A percentile compares a stretch with the other conserved stretches of the same genome.
These are phyloP conservation scores for Fusarium clavum DNA, from an alignment of 2,329 filamentous ascomycete species.

Conservation along the genomic window DNA sequence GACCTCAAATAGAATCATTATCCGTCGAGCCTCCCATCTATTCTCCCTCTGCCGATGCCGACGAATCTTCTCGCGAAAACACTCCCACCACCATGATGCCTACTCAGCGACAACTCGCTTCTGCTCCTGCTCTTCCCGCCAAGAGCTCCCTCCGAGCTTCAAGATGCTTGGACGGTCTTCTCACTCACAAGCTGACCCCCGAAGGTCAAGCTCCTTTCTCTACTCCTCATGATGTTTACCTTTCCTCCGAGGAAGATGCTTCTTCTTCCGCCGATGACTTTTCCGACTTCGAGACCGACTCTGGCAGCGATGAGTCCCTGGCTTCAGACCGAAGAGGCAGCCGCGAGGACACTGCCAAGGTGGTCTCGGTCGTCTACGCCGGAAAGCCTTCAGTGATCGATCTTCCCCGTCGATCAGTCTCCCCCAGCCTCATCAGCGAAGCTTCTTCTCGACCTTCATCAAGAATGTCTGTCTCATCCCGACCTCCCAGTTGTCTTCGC, in stretches of 20 bases:
- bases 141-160: conserved; percentile 64
- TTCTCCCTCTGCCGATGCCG: conserved; percentile 42
- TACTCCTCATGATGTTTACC: conserved; percentile 69
- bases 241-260: conserved; percentile 74
- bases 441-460: conserved; percentile 45
- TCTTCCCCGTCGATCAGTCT: conserved; percentile 59
- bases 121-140: conserved; percentile 60
- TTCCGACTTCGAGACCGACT: conserved; percentile 66
- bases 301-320: conserved; percentile 53
- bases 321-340: conserved; percentile 52
- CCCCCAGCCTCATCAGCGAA: conserved; percentile 53
- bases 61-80: conserved; percentile 39
- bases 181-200: conserved; percentile 47
- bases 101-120: conserved; percentile 40
- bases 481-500: conserved; percentile 43
- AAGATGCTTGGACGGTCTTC: conserved; percentile 51
- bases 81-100: conserved; percentile 48
- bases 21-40: conserved; percentile 45
- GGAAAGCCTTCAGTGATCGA: conserved; percentile 70
- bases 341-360: conserved; percentile 67
- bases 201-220: conserved; percentile 49
- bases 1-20: conserved; percentile 45
- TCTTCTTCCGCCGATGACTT: conserved; percentile 71
- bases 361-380: conserved; percentile 69
- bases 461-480: conserved; percentile 32